Base-by-base conservation (phyloP, 1,139 yeast species). In the Hanseniaspora uvarum region DNA sequence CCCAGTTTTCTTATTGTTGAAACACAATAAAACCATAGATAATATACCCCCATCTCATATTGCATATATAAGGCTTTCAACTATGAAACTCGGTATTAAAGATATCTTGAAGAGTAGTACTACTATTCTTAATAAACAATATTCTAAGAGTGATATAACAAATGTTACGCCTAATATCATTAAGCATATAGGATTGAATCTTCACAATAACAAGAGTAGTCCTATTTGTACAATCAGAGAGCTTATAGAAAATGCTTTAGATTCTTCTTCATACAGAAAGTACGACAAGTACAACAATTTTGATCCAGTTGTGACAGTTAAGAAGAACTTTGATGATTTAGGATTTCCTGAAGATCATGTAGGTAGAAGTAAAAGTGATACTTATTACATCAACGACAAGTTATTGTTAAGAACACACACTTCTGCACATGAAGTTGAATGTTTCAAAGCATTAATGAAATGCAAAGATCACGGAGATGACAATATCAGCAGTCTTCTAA, bases 271-370 rank as follows among this genome's bases (percentile, higher is more conserved):
- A 21, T 26, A 18, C 19, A 49, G 37, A 36, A 30, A 31, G 5
- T 81, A 81, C 61, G 53, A 54, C 8, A 58, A 61, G 18, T 88
- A 83, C 69, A 85, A 84, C 64, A 78, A 85, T 57, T 86, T 88
- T 69, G 74, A 77, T 57, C 96, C 98, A 0, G 86, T 80, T 2
- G 98, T 92, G 1, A 75, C 92, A 6, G 83, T 80, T 1, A 78
- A 72, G 62, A 86, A 89, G 63, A 92, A 92, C 66, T 92, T 94
- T 64, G 98, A 92, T 65, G 85, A 84, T 3, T 73, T 92, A 45
- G 96, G 95, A 1, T 92, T 92, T 67, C 95, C 97, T 0, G 66
- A 70, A 46, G 95, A 89, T 64, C 99, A 92, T 64, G 96, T 95
- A 0, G 97, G 98, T 3, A 75, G 99, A 64, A 80, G 94, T 31